phyloP scores from a whole-genome alignment of 164 flowering plant species.

The Magnolia changhungtana region DNA sequence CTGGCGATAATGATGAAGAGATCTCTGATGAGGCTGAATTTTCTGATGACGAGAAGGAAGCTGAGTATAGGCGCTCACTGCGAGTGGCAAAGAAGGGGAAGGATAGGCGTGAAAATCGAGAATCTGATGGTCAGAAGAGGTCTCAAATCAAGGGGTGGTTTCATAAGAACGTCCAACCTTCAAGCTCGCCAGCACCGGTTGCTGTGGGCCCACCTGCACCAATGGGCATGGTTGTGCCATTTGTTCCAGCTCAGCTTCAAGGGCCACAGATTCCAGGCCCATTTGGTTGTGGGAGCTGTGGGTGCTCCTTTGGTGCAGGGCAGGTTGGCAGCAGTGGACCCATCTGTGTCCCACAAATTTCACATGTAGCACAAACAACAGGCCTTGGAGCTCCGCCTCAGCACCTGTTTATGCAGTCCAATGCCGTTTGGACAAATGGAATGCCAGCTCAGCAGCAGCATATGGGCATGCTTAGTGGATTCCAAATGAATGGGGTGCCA shows the following conservation, averaged over 20 bases:
- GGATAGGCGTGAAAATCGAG: conserved; percentile 36
- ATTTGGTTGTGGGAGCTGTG: conserved; percentile 18
- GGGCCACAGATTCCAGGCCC: conserved; percentile 13
- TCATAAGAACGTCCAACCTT: conserved; percentile 22
- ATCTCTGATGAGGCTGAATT: conserved; percentile 67
- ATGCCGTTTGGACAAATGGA: conserved; percentile 37
- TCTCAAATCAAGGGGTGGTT: conserved; percentile 22
- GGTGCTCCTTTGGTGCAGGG: conserved; percentile 12
- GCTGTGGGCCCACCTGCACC: conserved; percentile 3
- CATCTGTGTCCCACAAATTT: conserved; percentile 22
- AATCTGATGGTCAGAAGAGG: conserved; percentile 34
- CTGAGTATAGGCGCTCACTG: conserved; percentile 61
- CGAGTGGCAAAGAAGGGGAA: conserved; percentile 55
- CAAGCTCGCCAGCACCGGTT: conserved; percentile 10
- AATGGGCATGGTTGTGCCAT: not conserved
- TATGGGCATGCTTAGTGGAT: conserved; percentile 13
- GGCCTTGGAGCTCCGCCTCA: conserved; percentile 10
- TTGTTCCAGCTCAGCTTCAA: conserved; percentile 17
- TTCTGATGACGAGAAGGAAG: conserved; percentile 98
- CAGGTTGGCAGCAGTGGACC: conserved; percentile 20
- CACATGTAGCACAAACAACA: conserved; percentile 18
- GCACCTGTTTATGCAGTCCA: conserved; percentile 1
- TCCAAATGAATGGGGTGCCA: not conserved
- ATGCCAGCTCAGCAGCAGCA: conserved; percentile 37
- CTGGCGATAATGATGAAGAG: conserved; percentile 92